These are phyloP conservation scores for Ophiostoma himal-ulmi DNA, from an alignment of 2,329 filamentous ascomycete species.

Conservation along the genomic window DNA sequence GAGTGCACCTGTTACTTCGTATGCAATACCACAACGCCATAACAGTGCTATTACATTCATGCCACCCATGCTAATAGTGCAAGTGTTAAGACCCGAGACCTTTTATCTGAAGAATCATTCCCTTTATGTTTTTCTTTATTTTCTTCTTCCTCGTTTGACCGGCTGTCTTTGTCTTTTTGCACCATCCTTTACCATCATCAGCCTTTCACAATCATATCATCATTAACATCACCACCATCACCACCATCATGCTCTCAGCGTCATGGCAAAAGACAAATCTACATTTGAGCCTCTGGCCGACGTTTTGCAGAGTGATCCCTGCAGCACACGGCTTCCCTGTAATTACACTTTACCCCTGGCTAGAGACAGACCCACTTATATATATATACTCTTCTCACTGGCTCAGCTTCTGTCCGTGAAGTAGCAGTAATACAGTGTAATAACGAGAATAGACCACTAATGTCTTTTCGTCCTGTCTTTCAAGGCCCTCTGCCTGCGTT, in stretches of 20 bases:
- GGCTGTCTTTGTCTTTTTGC: neutral
- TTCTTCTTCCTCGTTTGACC: neutral
- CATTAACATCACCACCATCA: neutral
- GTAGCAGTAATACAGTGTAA: neutral
- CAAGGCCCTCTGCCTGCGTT: neutral
- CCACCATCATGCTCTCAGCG: neutral
- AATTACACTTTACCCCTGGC: conserved; percentile 3
- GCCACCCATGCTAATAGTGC: conserved; percentile 1
- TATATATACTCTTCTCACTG: neutral
- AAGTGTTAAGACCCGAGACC: neutral
- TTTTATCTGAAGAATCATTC: too few relatives aligned
- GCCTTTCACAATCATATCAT: neutral
- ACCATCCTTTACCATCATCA: neutral
- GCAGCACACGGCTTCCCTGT: neutral
- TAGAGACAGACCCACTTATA: neutral
- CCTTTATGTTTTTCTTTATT: neutral
- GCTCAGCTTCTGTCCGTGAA: neutral
- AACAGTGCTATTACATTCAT: neutral
- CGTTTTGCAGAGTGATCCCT: neutral
- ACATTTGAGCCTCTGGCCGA: neutral
- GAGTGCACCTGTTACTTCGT: neutral
- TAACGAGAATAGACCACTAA: conserved; percentile 8
- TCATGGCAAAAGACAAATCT: neutral
- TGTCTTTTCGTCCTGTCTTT: neutral
- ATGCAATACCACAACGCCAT: neutral